These are phyloP conservation scores for Coprinopsis strossmayeri DNA, from an alignment of 768 basidiomycete species.

Conservation along the genomic window DNA sequence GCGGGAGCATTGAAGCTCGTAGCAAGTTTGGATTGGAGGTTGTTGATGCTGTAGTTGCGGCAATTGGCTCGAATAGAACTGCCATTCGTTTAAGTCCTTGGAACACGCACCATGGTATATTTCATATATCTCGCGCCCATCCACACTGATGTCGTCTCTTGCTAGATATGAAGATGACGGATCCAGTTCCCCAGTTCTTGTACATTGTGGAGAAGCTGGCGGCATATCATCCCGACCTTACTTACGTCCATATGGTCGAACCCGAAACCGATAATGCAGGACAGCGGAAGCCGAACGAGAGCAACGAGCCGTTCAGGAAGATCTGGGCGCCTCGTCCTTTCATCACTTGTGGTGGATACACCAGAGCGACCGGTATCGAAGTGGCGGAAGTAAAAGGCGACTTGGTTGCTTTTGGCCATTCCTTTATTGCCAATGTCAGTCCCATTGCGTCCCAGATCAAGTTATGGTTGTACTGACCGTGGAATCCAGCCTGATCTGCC, in stretches of 20 bases:
- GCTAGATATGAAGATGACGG: slow-evolving; percentile 44
- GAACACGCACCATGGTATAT: slow-evolving; percentile 32
- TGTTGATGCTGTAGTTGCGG: slow-evolving; percentile 40
- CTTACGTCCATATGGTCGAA: slow-evolving; percentile 49
- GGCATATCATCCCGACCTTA: slow-evolving; percentile 32
- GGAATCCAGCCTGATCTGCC: slow-evolving; percentile 12
- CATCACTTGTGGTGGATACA: slow-evolving; percentile 41
- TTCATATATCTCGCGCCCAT: slow-evolving; percentile 1
- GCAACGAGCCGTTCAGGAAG: slow-evolving; percentile 36
- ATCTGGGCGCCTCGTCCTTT: slow-evolving; percentile 37
- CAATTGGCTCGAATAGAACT: slow-evolving; percentile 48
- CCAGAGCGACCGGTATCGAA: slow-evolving; percentile 30
- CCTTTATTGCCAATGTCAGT: slow-evolving; percentile 28
- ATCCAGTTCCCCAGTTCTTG: slow-evolving; percentile 49
- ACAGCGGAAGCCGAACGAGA: slow-evolving; percentile 1
- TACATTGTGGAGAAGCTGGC: slow-evolving; percentile 39
- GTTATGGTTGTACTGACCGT: neutral
- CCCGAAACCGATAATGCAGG: too few species aligned
- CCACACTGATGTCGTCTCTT: too few species aligned
- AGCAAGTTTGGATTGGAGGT: slow-evolving; percentile 51
- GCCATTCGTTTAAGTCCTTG: slow-evolving; percentile 56
- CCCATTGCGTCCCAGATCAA: neutral
- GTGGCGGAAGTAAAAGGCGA: slow-evolving; percentile 21
- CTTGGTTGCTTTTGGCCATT: slow-evolving; percentile 24
- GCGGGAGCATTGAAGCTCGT: slow-evolving; percentile 58